Percentiles rank a stretch among this genome's conserved stretches.
These are phyloP conservation scores for Anisogramma anomala DNA, from an alignment of 2,329 filamentous ascomycete species.

Conservation along the genomic window DNA sequence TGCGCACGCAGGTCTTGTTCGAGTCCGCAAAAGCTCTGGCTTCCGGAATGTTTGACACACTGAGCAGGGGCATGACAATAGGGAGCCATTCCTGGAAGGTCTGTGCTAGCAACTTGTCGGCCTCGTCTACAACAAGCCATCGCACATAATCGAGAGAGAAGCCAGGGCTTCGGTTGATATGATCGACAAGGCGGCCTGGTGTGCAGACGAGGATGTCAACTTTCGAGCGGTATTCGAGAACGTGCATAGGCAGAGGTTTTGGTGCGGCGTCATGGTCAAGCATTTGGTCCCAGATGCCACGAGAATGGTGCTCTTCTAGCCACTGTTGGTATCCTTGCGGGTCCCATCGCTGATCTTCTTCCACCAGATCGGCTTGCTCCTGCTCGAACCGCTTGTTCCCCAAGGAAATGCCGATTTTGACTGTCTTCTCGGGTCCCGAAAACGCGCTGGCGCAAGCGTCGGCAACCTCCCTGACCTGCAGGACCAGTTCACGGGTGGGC, in stretches of 20 bases:
- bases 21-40: constrained; percentile 42
- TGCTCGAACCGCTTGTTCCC: constrained; percentile 66
- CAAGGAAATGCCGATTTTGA: constrained; percentile 71
- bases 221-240: constrained; percentile 55
- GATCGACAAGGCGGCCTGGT: constrained; percentile 82
- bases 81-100: constrained; percentile 87
- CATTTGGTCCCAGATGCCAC: constrained; percentile 29
- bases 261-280: constrained; percentile 22
- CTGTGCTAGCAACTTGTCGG: constrained; percentile 81
- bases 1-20: constrained; percentile 49
- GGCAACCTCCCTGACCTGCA: constrained; percentile 69
- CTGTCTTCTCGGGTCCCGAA: constrained; percentile 45
- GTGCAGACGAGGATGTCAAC: constrained; percentile 87
- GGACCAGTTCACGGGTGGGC: constrained; percentile 81
- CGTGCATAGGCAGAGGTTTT: constrained; percentile 44
- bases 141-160: constrained; percentile 68
- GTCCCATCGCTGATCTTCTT: constrained; percentile 47
- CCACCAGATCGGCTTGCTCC: constrained; percentile 41
- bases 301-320: constrained; percentile 26
- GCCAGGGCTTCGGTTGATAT: constrained; percentile 71
- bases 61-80: constrained; percentile 53
- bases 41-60: constrained; percentile 30
- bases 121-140: constrained; percentile 90
- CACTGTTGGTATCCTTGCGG: constrained; percentile 41
- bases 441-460: constrained; percentile 60